Percentiles rank a stretch among this genome's conserved stretches.
Conservation (phyloP, 108 stramenopile genomes). For the Epithemia pelagica region DNA sequence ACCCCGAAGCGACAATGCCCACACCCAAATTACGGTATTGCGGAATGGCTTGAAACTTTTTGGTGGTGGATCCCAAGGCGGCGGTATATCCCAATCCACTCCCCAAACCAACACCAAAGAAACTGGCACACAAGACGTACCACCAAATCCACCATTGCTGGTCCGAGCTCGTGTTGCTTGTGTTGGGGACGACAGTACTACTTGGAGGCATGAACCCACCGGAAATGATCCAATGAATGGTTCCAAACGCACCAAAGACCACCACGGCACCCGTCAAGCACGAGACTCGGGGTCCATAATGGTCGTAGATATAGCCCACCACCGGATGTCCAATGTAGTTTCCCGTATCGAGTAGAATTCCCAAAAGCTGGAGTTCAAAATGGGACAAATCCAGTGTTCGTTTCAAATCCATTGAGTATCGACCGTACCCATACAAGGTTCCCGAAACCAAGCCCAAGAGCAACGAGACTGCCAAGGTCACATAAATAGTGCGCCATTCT, state of each 20-base stretch:
- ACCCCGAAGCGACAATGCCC: slow-evolving; percentile 20
- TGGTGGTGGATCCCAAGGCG: slow-evolving; percentile 23
- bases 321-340: slow-evolving; percentile 29
- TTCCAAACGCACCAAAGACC: slow-evolving; percentile 16
- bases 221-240: slow-evolving; percentile 7
- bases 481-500: background rate
- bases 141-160: slow-evolving; percentile 7
- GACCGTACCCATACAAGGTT: slow-evolving; percentile 27
- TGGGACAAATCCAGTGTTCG: slow-evolving; percentile 12
- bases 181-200: background rate
- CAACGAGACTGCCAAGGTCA: slow-evolving; percentile 3
- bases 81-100: slow-evolving; percentile 30
- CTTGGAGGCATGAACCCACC: no score
- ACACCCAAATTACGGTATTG: slow-evolving; percentile 11
- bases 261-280: slow-evolving; percentile 18
- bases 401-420: slow-evolving; percentile 19
- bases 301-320: slow-evolving; percentile 22
- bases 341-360: slow-evolving; percentile 21
- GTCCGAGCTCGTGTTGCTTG: background rate
- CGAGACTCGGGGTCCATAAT: slow-evolving; percentile 20
- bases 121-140: slow-evolving; percentile 9
- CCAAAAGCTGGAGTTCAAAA: slow-evolving; percentile 16
- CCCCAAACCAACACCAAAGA: slow-evolving; percentile 24
- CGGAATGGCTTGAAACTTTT: slow-evolving; percentile 6
- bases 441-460: slow-evolving; percentile 20